Percentiles rank a stretch among this genome's conserved stretches.
These are phyloP conservation scores for Lagenidium sp. DNA, from an alignment of 352 stramenopile species.

Conservation along the genomic window DNA sequence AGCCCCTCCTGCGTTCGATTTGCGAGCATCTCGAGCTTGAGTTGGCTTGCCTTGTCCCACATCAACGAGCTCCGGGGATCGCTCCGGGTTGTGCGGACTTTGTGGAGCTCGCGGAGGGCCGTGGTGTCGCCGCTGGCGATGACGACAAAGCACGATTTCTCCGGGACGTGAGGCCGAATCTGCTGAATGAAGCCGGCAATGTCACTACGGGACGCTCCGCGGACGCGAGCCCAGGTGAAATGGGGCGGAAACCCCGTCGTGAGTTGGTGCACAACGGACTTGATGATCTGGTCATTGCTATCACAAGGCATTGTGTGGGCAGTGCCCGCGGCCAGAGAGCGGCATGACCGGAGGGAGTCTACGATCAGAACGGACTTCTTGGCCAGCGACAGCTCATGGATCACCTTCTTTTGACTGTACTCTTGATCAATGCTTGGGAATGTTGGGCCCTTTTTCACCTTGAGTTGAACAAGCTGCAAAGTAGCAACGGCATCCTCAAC, in stretches of 20 bases:
- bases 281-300: conserved; percentile 29
- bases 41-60: conserved; percentile 71
- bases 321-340: conserved; percentile 48
- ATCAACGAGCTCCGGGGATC: conserved; percentile 66
- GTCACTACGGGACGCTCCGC: conserved; percentile 30
- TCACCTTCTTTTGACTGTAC: conserved; percentile 72
- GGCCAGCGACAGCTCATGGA: conserved; percentile 49
- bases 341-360: conserved; percentile 50
- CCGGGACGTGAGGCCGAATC: conserved; percentile 37
- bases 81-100: conserved; percentile 61
- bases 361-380: conserved; percentile 80
- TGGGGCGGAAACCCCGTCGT: conserved; percentile 74
- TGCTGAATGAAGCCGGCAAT: conserved; percentile 20
- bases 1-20: conserved; percentile 41
- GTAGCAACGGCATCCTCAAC: conserved; percentile 73
- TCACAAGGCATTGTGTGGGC: conserved; percentile 56
- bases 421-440: conserved; percentile 67
- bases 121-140: conserved; percentile 38
- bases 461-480: conserved; percentile 66
- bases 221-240: conserved; percentile 68
- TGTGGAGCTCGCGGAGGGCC: conserved; percentile 61
- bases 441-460: conserved; percentile 62
- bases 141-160: conserved; percentile 48
- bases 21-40: conserved; percentile 38
- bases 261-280: conserved; percentile 62